Evolutionary conservation across 2,329 filamentous ascomycete genomes (phyloP).

Genomic region (Sordariomycetes sp.): DNA sequence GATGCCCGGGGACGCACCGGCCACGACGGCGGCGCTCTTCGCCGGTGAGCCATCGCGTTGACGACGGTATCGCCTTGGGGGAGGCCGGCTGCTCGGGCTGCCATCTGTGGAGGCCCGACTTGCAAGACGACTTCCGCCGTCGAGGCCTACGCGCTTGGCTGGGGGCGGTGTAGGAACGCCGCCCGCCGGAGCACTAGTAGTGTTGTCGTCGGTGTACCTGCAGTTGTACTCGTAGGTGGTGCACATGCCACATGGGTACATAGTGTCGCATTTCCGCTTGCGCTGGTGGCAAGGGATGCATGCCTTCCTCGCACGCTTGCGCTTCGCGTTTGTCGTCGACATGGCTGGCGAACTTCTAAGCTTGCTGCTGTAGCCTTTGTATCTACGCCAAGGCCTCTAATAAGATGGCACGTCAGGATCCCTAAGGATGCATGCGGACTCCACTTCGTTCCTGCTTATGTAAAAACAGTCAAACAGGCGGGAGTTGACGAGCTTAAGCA

Average conservation of each 20-base stretch:
- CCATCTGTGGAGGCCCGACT: neutral
- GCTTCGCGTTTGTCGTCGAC: neutral
- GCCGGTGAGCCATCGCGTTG: neutral
- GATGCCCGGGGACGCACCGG: neutral
- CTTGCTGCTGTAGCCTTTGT: neutral
- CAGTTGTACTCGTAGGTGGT: neutral
- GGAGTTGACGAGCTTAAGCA: neutral
- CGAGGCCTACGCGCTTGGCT: neutral
- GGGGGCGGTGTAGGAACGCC: neutral
- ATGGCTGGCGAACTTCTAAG: neutral
- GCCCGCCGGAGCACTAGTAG: neutral
- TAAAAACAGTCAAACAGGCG: neutral
- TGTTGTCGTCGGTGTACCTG: neutral
- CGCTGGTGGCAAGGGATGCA: neutral
- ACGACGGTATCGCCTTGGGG: neutral
- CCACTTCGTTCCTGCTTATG: neutral
- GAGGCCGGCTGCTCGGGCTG: neutral
- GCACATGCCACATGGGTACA: neutral
- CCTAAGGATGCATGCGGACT: neutral
- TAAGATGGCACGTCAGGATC: neutral
- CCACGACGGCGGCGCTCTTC: neutral
- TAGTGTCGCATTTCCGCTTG: neutral
- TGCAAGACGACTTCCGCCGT: neutral
- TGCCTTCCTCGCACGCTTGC: neutral
- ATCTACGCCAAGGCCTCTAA: neutral